Conservation (phyloP, 1,139 yeast species). For the Saccharomyces hybrid region DNA sequence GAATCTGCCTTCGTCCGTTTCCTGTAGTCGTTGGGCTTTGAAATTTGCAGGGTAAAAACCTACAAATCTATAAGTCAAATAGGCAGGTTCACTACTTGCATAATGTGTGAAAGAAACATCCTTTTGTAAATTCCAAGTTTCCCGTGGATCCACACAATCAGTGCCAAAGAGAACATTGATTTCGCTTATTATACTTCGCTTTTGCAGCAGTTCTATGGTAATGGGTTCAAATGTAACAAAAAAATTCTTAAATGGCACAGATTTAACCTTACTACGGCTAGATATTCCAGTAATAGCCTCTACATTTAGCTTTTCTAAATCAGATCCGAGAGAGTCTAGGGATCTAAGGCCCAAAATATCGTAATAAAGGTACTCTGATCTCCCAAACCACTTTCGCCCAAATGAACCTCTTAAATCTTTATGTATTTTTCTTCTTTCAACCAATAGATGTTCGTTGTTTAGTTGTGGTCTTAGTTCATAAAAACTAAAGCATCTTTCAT, state of each 20-base stretch:
- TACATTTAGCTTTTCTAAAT: background rate
- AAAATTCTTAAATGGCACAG: background rate
- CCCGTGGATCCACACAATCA: constrained; percentile 71
- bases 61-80: constrained; percentile 2
- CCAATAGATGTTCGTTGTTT: background rate
- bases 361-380: constrained; percentile 20
- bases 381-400: constrained; percentile 17
- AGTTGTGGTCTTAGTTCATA: background rate
- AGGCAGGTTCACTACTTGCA: constrained; percentile 7
- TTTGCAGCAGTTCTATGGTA: background rate
- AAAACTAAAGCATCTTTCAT: constrained; percentile 1
- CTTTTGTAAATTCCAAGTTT: constrained; percentile 50
- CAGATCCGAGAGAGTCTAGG: background rate
- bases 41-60: constrained; percentile 3
- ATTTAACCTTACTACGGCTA: background rate
- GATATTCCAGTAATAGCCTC: background rate
- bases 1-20: constrained; percentile 42
- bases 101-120: constrained; percentile 23
- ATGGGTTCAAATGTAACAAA: background rate
- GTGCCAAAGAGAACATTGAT: constrained; percentile 63
- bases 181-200: constrained; percentile 22
- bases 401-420: constrained; percentile 22
- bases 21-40: constrained; percentile 14
- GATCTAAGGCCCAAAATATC: constrained; percentile 11
- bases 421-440: constrained; percentile 8